Percentiles rank a stretch among this genome's conserved stretches.
Conservation (phyloP, 176 grass and related monocot genomes). For the Poa pratensis region DNA sequence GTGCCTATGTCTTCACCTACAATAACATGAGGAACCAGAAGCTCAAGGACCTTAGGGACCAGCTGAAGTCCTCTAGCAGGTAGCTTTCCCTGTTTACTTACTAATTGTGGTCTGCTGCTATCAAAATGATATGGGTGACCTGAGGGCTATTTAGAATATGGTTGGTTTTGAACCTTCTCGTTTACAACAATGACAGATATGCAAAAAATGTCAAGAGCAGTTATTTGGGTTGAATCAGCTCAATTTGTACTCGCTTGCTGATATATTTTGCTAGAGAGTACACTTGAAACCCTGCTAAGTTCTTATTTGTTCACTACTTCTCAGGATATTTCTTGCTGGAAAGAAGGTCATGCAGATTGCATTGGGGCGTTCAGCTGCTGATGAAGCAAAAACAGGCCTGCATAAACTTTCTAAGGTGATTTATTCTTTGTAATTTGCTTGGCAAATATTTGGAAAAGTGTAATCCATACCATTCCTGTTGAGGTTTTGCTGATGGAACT, state of each 20-base stretch:
- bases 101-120: not conserved
- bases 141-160: not conserved
- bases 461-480: not conserved
- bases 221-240: not conserved
- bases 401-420: conserved; percentile 83
- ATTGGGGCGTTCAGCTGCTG: conserved; percentile 71
- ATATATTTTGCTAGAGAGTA: not conserved
- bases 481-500: conserved; percentile 28
- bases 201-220: not conserved
- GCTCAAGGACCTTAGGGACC: conserved; percentile 85
- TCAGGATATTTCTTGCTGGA: conserved; percentile 91
- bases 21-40: conserved; percentile 96
- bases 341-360: conserved; percentile 98
- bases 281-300: not conserved
- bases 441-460: not conserved
- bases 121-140: not conserved
- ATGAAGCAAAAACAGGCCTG: conserved; percentile 74
- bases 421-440: not conserved
- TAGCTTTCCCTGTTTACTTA: not conserved
- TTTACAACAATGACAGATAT: not conserved
- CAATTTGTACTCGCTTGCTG: not conserved
- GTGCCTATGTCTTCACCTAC: conserved; percentile 82
- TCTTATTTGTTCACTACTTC: not conserved
- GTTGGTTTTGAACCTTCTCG: not conserved
- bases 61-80: conserved; percentile 78